Percentiles rank a stretch among this genome's conserved stretches.
Evolutionary conservation across 1,139 yeast species (phyloP).

Genomic region (Lodderomyces metapsilosis): DNA sequence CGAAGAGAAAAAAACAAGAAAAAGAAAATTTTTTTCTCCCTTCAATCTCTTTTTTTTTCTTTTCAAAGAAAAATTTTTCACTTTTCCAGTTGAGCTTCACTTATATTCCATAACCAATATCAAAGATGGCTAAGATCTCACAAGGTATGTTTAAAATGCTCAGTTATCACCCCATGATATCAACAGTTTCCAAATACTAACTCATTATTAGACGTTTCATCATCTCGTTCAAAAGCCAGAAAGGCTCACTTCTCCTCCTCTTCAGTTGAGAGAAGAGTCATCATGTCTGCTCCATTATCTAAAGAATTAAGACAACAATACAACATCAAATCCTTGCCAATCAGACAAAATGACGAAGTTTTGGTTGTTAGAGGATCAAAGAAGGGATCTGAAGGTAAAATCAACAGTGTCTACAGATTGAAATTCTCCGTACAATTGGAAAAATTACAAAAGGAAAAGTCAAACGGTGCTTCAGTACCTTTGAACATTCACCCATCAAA

Average conservation of each 20-base stretch:
- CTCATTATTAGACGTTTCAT: conserved; percentile 78
- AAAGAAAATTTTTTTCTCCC: background rate
- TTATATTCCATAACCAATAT: background rate
- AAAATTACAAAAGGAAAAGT: conserved; percentile 96
- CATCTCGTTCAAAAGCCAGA: conserved; percentile 99
- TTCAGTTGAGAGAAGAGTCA: conserved; percentile 91
- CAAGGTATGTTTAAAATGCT: conserved; percentile 5
- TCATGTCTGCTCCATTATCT: conserved; percentile 98
- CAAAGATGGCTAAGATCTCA: conserved; percentile 5
- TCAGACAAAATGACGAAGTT: conserved; percentile 98
- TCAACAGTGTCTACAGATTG: conserved; percentile 98
- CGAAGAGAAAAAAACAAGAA: background rate
- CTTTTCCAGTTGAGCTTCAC: background rate
- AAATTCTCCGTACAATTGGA: conserved; percentile 96
- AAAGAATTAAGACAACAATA: conserved; percentile 98
- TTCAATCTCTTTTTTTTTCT: background rate
- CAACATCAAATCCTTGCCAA: conserved; percentile 94
- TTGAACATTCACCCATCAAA: conserved; percentile 98
- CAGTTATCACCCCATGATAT: too few relatives aligned
- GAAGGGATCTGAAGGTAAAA: conserved; percentile 99
- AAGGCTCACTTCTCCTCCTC: conserved; percentile 99
- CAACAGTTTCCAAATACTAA: too few relatives aligned
- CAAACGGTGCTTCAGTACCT: conserved; percentile 98
- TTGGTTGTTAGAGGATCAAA: conserved; percentile 96
- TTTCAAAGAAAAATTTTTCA: conserved; percentile 3